Base-by-base conservation (phyloP, 1,284 basidiomycete species). In the Melanopsichium pennsylvanicum region DNA sequence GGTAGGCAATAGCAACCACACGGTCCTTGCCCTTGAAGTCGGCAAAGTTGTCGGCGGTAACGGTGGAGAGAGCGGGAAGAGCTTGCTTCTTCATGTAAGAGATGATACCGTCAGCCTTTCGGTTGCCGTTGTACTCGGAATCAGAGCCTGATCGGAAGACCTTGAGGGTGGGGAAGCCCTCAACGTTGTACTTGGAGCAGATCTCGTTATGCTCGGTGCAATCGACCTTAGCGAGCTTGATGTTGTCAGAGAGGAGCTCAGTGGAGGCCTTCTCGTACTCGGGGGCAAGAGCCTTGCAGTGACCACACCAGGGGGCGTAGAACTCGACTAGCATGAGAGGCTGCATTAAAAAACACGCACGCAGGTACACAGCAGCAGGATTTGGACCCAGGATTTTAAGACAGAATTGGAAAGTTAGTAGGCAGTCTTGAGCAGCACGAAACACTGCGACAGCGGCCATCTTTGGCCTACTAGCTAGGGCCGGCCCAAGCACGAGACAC, bases 31-130 rank as follows among this genome's bases (percentile, higher is more conserved):
- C 85, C 84, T 88, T 88, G 87, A 98, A 97, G 67, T 94, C 90
- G 47, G 88, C 86, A 80, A 91, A 88, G 82, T 90, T 91, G 39
- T 83, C 86, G 19, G 85, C 83, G 3, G 89, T 91, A 29, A 99
- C 87, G 31, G 87, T 85, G 5, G 91, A 89, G 41, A 98, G 89
- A 34, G 96, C 92, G n/a, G 96, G 96, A 16, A 98, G 87, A 9
- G 91, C 88, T 86, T 97, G 96, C 93, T 98, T 97, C 85, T 87
- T 83, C 96, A 99, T 97, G 86, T 97, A 97, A 81, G 88, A 89
- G 82, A 97, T 85, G 79, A 99, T 98, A 26, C 96, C 95, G 72
- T 98, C 96, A 15, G 93, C 89, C 83, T 97, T 92, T 57, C 96
- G 87, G 37, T 93, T 90, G 41, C 96, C 96, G 62, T 81, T 83